These are phyloP conservation scores for Nicotiana obtusifolia DNA, from an alignment of 257 asterid genomes.

Conservation along the genomic window DNA sequence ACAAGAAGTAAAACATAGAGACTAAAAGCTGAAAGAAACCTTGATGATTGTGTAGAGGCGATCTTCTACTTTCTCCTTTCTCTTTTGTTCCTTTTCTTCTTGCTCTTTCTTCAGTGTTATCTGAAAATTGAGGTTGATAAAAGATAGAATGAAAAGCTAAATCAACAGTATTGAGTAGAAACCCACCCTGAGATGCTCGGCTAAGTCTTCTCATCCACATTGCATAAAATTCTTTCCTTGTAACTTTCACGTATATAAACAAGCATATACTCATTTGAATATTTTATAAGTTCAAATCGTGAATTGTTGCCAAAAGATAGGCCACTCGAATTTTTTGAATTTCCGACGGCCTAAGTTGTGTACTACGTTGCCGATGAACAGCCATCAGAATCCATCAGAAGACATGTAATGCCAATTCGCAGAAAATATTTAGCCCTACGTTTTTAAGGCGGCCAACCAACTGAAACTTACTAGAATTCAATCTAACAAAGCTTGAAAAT, in stretches of 20 bases:
- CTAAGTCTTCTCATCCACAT: conserved; percentile 74
- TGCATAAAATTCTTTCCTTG: conserved; percentile 58
- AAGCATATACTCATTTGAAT: conserved; percentile 69
- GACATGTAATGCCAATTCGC: too few species aligned
- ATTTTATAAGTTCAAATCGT: conserved; percentile 59
- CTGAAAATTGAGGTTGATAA: conserved; percentile 23
- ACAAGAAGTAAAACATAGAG: neutral
- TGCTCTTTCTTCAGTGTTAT: conserved; percentile 63
- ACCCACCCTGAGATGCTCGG: conserved; percentile 68
- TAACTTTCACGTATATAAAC: conserved; percentile 73
- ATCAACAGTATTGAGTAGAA: conserved; percentile 5
- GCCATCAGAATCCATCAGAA: neutral
- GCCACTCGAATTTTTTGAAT: neutral
- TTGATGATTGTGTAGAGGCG: conserved; percentile 71
- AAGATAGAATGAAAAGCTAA: neutral
- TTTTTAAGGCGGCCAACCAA: too few species aligned
- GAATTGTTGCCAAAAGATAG: conserved; percentile 22
- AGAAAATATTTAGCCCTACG: too few species aligned
- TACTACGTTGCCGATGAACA: neutral
- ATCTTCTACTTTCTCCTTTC: conserved; percentile 67
- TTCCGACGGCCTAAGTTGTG: neutral
- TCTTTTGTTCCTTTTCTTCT: conserved; percentile 67
- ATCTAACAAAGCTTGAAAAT: neutral
- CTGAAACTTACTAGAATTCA: neutral
- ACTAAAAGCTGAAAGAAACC: conserved; percentile 26